Percentiles rank a stretch among this genome's conserved stretches.
Conservation (phyloP, 139 green algal species). For the Chlorella sp. region DNA sequence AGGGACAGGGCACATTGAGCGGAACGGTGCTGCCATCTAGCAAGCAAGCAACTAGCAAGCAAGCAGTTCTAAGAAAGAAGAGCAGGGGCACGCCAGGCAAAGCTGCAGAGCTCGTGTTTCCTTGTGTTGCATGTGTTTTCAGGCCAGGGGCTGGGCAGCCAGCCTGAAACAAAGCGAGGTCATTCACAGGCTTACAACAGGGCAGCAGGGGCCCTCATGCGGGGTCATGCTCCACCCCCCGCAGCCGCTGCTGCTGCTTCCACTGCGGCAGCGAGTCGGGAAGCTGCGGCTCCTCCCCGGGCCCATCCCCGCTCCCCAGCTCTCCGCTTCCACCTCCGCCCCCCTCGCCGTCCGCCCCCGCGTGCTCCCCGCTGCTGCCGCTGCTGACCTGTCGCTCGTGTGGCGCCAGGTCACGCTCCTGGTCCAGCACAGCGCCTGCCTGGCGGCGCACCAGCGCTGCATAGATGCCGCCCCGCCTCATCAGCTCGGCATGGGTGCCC, state of each 20-base stretch:
- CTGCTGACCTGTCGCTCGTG: slow-evolving; percentile 32
- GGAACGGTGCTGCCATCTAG: no score
- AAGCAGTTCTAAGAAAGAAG: no score
- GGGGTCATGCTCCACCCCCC: slow-evolving; percentile 11
- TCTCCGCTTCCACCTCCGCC: background rate
- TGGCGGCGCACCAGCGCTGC: slow-evolving; percentile 51
- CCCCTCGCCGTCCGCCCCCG: background rate
- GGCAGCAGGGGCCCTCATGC: background rate
- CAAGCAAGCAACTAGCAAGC: no score
- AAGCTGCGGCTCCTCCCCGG: background rate
- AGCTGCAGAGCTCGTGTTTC: no score
- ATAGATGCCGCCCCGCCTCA: slow-evolving; percentile 51
- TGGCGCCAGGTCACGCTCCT: slow-evolving; percentile 35
- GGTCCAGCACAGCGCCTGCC: slow-evolving; percentile 34
- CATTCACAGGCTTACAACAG: no score
- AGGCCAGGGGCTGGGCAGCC: no score
- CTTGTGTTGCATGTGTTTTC: no score
- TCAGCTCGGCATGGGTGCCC: slow-evolving; percentile 71
- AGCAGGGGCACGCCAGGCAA: no score
- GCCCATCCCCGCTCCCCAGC: background rate
- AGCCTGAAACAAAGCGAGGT: no score
- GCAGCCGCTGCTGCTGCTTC: slow-evolving; percentile 21
- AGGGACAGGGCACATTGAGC: no score
- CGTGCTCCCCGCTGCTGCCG: background rate
- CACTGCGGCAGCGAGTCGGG: slow-evolving; percentile 34